A percentile compares a stretch with the other conserved stretches of the same genome.
Conservation (phyloP, 225 moss, liverwort and hornwort genomes). For the Pleurozium schreberi region DNA sequence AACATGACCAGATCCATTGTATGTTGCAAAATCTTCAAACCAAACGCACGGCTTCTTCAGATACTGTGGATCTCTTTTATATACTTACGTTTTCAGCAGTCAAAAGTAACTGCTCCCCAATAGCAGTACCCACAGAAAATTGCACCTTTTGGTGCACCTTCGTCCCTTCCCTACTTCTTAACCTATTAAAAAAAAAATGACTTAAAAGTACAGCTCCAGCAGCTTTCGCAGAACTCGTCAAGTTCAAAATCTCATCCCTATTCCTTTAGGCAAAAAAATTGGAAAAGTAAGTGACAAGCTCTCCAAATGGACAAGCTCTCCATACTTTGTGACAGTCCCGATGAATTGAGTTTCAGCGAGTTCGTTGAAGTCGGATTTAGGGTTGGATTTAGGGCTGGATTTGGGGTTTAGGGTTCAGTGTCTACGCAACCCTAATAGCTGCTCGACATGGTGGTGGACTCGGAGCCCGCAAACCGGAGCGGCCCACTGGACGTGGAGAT, state of each 20-base stretch:
- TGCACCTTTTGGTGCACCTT: neutral
- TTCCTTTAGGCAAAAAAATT: neutral
- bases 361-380: neutral
- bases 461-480: neutral
- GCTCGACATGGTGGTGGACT: neutral
- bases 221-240: neutral
- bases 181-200: neutral
- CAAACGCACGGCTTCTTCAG: neutral
- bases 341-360: neutral
- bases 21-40: neutral
- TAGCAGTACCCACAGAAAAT: neutral
- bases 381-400: neutral
- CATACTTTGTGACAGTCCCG: neutral
- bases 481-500: neutral
- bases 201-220: neutral
- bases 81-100: neutral
- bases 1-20: neutral
- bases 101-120: neutral
- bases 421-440: neutral
- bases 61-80: neutral
- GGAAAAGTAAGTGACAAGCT: neutral
- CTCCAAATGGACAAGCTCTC: neutral
- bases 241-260: neutral
- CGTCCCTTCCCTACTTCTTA: neutral
- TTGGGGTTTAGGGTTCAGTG: neutral